Conservation (phyloP, 2,329 filamentous ascomycete species). For the Amauroascus niger region DNA sequence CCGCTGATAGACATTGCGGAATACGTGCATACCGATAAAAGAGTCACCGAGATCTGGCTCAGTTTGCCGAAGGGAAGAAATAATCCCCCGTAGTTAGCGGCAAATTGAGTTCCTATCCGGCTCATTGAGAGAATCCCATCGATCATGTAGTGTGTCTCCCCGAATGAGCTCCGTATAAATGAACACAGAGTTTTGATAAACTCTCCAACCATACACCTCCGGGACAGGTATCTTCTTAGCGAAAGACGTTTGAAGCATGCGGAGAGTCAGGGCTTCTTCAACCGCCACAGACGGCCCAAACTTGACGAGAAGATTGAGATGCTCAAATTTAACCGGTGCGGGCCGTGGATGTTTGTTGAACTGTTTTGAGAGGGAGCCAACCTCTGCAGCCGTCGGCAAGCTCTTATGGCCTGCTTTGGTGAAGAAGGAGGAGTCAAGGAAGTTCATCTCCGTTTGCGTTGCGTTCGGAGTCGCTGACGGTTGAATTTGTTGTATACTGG, state of each 20-base stretch:
- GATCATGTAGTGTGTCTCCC: constrained; percentile 22
- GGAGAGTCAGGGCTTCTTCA: constrained; percentile 22
- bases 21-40: constrained; percentile 20
- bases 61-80: constrained; percentile 17
- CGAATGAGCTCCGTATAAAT: constrained; percentile 29
- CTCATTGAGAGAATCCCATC: constrained; percentile 19
- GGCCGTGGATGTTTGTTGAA: constrained; percentile 11
- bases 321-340: constrained; percentile 16
- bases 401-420: constrained; percentile 12
- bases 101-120: constrained; percentile 16
- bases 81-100: constrained; percentile 18
- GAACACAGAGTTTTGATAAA: constrained; percentile 21
- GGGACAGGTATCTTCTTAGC: constrained; percentile 26
- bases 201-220: constrained; percentile 31
- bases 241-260: constrained; percentile 19
- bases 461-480: constrained; percentile 2
- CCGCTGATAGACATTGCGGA: neutral
- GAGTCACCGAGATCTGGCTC: constrained; percentile 18
- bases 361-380: constrained; percentile 18
- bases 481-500: constrained; percentile 7
- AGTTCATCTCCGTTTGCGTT: constrained; percentile 20
- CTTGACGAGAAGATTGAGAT: constrained; percentile 22
- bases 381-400: constrained; percentile 21
- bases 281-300: constrained; percentile 19
- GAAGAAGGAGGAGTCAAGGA: constrained; percentile 24